Evolutionary conservation across 345 rosid genomes (phyloP), one percentile per base, ranked within the genome.

Genomic region (Carallia pectinifolia): DNA sequence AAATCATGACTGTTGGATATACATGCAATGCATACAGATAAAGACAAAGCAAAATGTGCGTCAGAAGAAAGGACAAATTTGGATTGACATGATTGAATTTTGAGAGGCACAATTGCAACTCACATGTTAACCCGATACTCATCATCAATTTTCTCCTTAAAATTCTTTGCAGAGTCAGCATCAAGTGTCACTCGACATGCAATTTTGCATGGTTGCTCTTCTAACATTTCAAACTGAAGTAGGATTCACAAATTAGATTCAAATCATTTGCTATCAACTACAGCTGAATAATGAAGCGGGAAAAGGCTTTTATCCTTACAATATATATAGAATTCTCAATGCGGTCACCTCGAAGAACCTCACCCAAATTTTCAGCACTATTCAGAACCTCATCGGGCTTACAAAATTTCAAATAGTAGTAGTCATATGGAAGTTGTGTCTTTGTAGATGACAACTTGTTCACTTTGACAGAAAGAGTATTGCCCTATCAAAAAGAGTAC

Each of bases 391-490:
- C 85, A 1, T 59, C 1, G 2, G 97, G 96, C 85, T 84, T 86
- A 75, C 97, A 94, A 81, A 87, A 92, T 34, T 80, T 83, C 44
- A 94, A 76, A 81, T 70, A 94, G 85, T 94, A 94, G 84, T 86
- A 89, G 74, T 94, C 99, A 78, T 94, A 94, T 44, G 99, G 99
- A 79, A 94, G 90, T 71, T 91, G 97, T 2, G 99, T 94, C 85
- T 89, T 94, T 5, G 97, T 94, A 52, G 99, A 94, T 15, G 99
- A 94, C 77, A 94, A 74, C 68, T 94, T 95, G 90, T 95, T 95
- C 78, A 95, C 99, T 88, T 95, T 95, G 65, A 95, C 92, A 64
- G 76, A 36, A 50, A 95, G 92, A 1, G 72, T 55, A 67, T 82
- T 76, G 15, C 89, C 88, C 94, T 94, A 84, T 54, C 69, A 80